Evolutionary conservation across 148 eudicot genomes (phyloP).

Genomic region (Oxyria digyna): DNA sequence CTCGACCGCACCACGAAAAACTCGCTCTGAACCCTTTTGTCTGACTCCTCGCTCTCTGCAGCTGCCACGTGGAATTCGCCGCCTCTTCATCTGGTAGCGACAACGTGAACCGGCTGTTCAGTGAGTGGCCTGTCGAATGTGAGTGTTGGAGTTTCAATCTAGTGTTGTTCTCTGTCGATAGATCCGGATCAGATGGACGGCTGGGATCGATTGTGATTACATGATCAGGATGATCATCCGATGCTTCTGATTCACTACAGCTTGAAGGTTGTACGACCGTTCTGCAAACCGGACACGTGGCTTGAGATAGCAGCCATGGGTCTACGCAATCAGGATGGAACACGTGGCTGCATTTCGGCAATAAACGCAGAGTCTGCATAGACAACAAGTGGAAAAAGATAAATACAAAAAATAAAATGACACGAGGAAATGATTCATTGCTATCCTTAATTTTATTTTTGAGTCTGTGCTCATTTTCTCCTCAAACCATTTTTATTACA

Average conservation of each 20-base stretch:
- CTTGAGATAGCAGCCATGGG: background rate
- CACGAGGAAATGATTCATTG: too few species aligned
- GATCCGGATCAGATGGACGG: background rate
- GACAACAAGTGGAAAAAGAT: background rate
- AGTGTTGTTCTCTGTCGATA: background rate
- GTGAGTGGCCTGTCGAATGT: background rate
- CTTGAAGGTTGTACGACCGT: background rate
- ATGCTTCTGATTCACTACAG: background rate
- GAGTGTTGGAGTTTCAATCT: background rate
- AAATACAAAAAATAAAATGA: background rate
- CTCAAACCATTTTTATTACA: too few species aligned
- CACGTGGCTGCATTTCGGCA: background rate
- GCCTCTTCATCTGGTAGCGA: background rate
- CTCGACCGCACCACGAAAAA: background rate
- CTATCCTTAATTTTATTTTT: too few species aligned
- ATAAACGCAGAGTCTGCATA: background rate
- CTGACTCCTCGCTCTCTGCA: background rate
- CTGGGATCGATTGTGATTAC: background rate
- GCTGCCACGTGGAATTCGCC: background rate
- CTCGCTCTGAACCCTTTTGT: background rate
- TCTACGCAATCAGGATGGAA: background rate
- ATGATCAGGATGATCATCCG: background rate
- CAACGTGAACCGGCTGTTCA: background rate
- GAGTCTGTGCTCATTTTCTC: too few species aligned
- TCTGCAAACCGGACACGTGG: conserved; percentile 3